Percentiles rank a stretch among this genome's conserved stretches.
phyloP scores from a whole-genome alignment of 2,329 filamentous ascomycete species.

The Colletotrichum sp. region DNA sequence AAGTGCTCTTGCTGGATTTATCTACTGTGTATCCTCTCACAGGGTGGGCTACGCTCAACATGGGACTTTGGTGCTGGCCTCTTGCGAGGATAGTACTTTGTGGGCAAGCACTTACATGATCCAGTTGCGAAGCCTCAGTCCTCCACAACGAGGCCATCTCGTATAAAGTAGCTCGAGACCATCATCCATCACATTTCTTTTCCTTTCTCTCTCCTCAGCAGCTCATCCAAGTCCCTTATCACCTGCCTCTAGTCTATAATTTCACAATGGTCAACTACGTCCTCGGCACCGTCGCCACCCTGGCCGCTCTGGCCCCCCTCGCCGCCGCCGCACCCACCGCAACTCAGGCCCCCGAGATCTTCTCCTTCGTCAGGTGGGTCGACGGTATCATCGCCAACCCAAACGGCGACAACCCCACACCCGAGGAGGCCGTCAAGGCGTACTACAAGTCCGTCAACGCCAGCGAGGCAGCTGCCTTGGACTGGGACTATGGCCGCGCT shows the following conservation, averaged over 20 bases:
- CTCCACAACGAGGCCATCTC: neutral
- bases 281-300: neutral
- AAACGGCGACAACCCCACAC: neutral
- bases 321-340: neutral
- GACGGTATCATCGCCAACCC: constrained; percentile 15
- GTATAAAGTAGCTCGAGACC: neutral
- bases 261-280: constrained; percentile 1
- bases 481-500: neutral
- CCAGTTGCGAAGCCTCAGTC: neutral
- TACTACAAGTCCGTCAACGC: neutral
- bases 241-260: neutral
- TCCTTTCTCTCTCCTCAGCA: neutral
- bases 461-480: neutral
- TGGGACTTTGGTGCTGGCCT: neutral
- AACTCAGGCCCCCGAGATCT: neutral
- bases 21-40: neutral
- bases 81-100: neutral
- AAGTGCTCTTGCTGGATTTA: neutral
- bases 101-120: neutral
- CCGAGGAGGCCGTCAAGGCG: constrained; percentile 3
- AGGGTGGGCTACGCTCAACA: neutral
- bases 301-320: neutral
- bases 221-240: neutral
- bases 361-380: constrained; percentile 14
- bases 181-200: neutral